Conservation (phyloP, 2,329 filamentous ascomycete species). For the Cladosporium oxysporum region DNA sequence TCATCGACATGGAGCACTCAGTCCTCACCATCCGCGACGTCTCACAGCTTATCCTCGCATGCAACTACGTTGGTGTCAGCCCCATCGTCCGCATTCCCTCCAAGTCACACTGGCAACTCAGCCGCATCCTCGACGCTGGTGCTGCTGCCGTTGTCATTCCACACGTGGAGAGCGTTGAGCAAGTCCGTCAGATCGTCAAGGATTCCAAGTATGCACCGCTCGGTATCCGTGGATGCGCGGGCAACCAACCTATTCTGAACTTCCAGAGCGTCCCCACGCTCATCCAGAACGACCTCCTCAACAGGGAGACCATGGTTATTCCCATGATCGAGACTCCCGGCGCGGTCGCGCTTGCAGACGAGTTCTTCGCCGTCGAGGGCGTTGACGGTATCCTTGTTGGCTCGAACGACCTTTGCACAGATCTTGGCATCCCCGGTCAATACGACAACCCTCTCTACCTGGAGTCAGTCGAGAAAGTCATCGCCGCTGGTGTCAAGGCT, state of each 20-base stretch:
- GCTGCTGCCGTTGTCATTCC: constrained; percentile 46
- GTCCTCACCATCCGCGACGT: constrained; percentile 41
- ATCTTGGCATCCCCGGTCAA: constrained; percentile 47
- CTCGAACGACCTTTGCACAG: constrained; percentile 47
- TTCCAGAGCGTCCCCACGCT: constrained; percentile 39
- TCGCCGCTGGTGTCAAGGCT: constrained; percentile 41
- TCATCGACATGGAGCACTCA: constrained; percentile 51
- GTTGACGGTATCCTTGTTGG: constrained; percentile 49
- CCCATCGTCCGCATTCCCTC: constrained; percentile 47
- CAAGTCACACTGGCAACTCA: constrained; percentile 43
- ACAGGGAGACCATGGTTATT: constrained; percentile 43
- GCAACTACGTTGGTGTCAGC: constrained; percentile 42
- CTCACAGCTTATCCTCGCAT: constrained; percentile 43
- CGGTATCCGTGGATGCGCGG: constrained; percentile 41
- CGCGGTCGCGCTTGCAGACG: constrained; percentile 44
- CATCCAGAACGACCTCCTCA: constrained; percentile 40
- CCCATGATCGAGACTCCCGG: constrained; percentile 47
- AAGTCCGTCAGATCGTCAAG: constrained; percentile 41
- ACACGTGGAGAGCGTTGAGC: constrained; percentile 42
- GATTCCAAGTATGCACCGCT: constrained; percentile 44
- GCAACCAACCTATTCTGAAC: constrained; percentile 41
- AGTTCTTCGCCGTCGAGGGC: constrained; percentile 44
- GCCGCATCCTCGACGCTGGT: constrained; percentile 44
- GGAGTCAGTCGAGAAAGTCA: constrained; percentile 39
- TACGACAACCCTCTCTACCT: constrained; percentile 40